These are phyloP conservation scores for Lentinula lateritia DNA, from an alignment of 768 basidiomycete genomes.

Conservation along the genomic window DNA sequence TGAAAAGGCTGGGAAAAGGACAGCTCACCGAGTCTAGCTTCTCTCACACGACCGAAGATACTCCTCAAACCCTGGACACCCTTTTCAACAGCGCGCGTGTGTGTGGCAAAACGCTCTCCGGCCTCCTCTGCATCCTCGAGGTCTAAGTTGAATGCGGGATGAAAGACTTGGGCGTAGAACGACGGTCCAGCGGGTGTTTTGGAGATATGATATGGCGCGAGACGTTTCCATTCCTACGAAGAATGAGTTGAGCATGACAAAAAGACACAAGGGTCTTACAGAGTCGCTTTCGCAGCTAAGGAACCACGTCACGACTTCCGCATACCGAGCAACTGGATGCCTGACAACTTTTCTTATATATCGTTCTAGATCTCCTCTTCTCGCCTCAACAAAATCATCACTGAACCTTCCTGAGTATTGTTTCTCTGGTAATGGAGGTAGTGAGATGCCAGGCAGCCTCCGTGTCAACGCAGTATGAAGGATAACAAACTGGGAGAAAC, in stretches of 20 bases:
- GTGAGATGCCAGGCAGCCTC: constrained; percentile 67
- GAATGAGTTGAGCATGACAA: constrained; percentile 3
- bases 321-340: constrained; percentile 74
- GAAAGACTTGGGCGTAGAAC: constrained; percentile 77
- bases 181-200: constrained; percentile 64
- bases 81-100: constrained; percentile 60
- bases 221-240: constrained; percentile 64
- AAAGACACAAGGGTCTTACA: constrained; percentile 35
- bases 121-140: constrained; percentile 59
- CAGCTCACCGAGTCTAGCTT: constrained; percentile 58
- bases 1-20: background rate
- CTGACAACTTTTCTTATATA: constrained; percentile 66
- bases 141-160: constrained; percentile 83
- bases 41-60: constrained; percentile 56
- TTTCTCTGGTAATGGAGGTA: constrained; percentile 83
- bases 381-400: constrained; percentile 76
- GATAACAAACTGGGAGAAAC: constrained; percentile 81
- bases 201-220: constrained; percentile 54
- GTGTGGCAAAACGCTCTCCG: constrained; percentile 57
- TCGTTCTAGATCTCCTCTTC: constrained; percentile 75
- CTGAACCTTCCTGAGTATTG: constrained; percentile 79
- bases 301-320: constrained; percentile 78
- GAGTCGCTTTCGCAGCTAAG: constrained; percentile 69
- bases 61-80: constrained; percentile 64
- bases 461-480: constrained; percentile 67